Base-by-base conservation (phyloP, 2,329 filamentous ascomycete species). In the Penicillium hordei region DNA sequence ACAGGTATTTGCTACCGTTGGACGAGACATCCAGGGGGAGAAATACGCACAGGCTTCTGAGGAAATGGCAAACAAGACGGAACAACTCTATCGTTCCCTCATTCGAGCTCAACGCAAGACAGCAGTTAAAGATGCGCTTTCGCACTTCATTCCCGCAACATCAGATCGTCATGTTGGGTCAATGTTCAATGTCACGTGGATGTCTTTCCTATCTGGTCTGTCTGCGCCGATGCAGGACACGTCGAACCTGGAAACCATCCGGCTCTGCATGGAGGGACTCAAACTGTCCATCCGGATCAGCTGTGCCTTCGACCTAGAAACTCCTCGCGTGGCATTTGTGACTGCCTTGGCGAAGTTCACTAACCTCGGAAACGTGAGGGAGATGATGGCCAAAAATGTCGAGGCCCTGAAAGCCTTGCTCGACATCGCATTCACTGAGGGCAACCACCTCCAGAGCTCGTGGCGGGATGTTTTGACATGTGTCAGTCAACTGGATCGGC, bases 141-240 rank as follows among this genome's bases (percentile, higher is more conserved):
- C 81, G 76, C 87, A 80, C 57, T 99, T 94, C 75, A 95, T 99
- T 54, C 90, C 91, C 1, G 94, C 94, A 4, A 94, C 91, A 1
- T 97, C 93, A 0, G 93, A 91, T 72, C 93, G 91, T 67, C 94
- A 99, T 73, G 90, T 97, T 49, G 94, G 94, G 0, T 92, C 94
- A 0, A 99, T 99, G 94, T 97, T 99, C 70, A 93, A 96, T 68
- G 92, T 96, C 25, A 95, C 92, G 0, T 99, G 94, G 94, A 99
- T 97, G 93, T 96, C 93, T 10, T 95, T 97, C 75, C 89, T 99
- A 69, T 97, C 93, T 5, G 93, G 93, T 0, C 83, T 99, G 27
- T 97, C 93, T 1, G 93, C 90, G 50, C 90, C 95, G 65, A 93
- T 94, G 72, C 94, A 97, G 67, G 93, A 96, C 70, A 89, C 91